Percentiles rank a stretch among this genome's conserved stretches.
Conservation (phyloP, 306 rosid genomes). For the Elaeagnus macrophylla region DNA sequence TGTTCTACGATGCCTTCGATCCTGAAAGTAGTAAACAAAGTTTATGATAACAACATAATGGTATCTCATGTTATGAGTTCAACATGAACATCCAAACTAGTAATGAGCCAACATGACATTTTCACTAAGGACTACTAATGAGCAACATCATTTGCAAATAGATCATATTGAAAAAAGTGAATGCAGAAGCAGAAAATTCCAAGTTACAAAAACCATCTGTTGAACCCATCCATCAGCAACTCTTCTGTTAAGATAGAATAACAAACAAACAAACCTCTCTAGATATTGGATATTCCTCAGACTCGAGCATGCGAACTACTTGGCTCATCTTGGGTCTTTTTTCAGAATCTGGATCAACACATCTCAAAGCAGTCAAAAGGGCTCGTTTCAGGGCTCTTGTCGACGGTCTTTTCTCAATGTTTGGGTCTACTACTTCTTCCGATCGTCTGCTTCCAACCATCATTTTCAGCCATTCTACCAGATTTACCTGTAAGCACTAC, state of each 20-base stretch:
- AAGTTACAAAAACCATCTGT: background rate
- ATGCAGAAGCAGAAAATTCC: background rate
- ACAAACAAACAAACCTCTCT: conserved; percentile 56
- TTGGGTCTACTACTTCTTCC: conserved; percentile 83
- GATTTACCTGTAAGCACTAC: conserved; percentile 50
- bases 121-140: too few species aligned
- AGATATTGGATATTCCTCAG: conserved; percentile 73
- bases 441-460: conserved; percentile 90
- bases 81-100: too few species aligned
- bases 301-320: conserved; percentile 90
- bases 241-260: background rate
- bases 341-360: conserved; percentile 88
- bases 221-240: background rate
- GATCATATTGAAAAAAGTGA: background rate
- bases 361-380: conserved; percentile 82
- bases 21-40: conserved; percentile 36
- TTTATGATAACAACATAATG: too few species aligned
- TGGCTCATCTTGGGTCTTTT: conserved; percentile 94
- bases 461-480: conserved; percentile 90
- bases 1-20: conserved; percentile 67
- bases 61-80: too few species aligned
- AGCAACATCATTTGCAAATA: too few species aligned
- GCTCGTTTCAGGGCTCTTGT: conserved; percentile 80
- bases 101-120: too few species aligned
- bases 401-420: conserved; percentile 70